Evolutionary conservation across 306 rosid species (phyloP), one percentile per base, ranked within the genome.

Genomic region (Notholithocarpus densiflorus): DNA sequence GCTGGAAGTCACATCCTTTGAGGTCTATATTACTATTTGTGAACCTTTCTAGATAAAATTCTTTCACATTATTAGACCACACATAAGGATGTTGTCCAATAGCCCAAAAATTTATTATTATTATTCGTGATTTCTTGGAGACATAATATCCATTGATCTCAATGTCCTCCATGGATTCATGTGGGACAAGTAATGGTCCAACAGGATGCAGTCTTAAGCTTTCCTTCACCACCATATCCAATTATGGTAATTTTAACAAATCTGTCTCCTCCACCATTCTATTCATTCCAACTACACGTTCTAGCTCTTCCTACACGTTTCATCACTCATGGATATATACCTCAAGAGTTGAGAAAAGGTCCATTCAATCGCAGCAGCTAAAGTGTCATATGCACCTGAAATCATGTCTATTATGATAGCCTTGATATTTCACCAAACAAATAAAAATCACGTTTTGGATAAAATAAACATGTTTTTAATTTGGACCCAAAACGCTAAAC

Each of bases 11-110:
- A 9, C 54, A 26, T n/a, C 87, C 88, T 1, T 32, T 11, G 10
- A 87, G 6, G 6, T 85, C 87, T 2, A 85, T 18, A 5, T 79
- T 19, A 19, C 6, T 62, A 12, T 79, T 4, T 0, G 15, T 55
- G 34, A 89, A 87, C 70, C 93, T 87, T 15, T 87, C 81, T 1
- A 83, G 93, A 69, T 74, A 82, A 54, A 89, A 87, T 9, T 29
- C 10, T 1, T 85, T 57, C 20, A 55, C 88, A 82, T 89, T 75
- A 1, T 79, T 68, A 1, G 86, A 72, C 93, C 91, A 87, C 4
- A 76, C 56, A 8, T 71, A 57, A 14, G 84, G 80, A 57, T 89
- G 80, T 60, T 84, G 13, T 1, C 89, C 87, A 5, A 89, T 79
- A 0, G 82, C 71, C 87, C 89, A 87, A 5, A 14, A 51, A 15